A percentile compares a stretch with the other conserved stretches of the same genome.
These are phyloP conservation scores for Dalbergia cochinchinensis DNA, from an alignment of 306 rosid species.

Conservation along the genomic window DNA sequence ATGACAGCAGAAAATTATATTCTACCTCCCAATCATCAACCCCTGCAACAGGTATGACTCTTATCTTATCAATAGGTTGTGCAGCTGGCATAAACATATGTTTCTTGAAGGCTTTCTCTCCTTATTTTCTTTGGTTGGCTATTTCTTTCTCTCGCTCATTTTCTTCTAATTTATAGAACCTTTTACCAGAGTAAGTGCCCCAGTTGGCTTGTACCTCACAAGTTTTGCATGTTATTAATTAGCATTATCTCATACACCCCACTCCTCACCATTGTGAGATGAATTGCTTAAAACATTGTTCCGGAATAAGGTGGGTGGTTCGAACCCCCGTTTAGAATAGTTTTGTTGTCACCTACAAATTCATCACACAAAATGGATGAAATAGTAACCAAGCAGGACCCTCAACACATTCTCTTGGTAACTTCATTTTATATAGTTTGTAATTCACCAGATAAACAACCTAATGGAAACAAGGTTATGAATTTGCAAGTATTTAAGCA, in stretches of 20 bases:
- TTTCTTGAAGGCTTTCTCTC: not conserved
- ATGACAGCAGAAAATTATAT: conserved; percentile 6
- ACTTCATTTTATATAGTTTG: conserved; percentile 37
- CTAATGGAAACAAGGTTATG: conserved; percentile 42
- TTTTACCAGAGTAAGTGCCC: not conserved
- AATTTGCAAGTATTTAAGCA: conserved; percentile 58
- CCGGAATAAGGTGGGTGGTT: conserved; percentile 58
- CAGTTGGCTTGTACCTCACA: not conserved
- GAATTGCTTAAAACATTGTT: conserved; percentile 38
- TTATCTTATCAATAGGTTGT: conserved; percentile 13
- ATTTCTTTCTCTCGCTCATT: conserved; percentile 24
- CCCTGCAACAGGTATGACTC: not conserved
- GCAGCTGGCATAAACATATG: conserved; percentile 2
- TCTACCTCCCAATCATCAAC: not conserved
- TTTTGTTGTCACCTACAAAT: conserved; percentile 61
- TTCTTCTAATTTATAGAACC: not conserved
- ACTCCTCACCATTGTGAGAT: conserved; percentile 27
- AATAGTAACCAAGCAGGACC: conserved; percentile 50
- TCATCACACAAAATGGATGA: conserved; percentile 71
- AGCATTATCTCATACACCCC: conserved; percentile 19
- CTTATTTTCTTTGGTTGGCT: not conserved
- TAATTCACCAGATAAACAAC: conserved; percentile 37
- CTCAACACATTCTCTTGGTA: conserved; percentile 58
- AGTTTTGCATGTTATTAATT: conserved; percentile 24
- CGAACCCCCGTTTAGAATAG: conserved; percentile 25